phyloP scores from a whole-genome alignment of 2,329 filamentous ascomycete genomes.

The Calonectria fujianensis region DNA sequence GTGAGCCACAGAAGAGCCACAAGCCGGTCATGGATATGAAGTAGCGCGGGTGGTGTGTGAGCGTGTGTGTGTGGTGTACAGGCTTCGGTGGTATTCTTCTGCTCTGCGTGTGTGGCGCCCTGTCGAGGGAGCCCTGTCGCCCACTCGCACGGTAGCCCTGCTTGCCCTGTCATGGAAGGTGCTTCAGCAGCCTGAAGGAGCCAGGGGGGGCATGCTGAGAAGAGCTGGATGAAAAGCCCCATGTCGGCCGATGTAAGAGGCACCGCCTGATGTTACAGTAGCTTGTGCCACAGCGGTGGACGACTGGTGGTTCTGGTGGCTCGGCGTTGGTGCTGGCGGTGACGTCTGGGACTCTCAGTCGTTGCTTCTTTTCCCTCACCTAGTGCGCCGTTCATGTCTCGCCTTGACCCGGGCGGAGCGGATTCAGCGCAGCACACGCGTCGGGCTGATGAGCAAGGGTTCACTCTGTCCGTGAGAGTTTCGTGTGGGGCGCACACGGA shows the following conservation, averaged over 20 bases:
- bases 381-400: conserved; percentile 51
- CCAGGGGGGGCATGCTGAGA: conserved; percentile 40
- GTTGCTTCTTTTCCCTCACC: conserved; percentile 47
- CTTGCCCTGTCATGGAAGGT: conserved; percentile 57
- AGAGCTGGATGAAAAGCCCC: conserved; percentile 33
- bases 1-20: conserved; percentile 39
- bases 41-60: conserved; percentile 11
- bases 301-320: conserved; percentile 44
- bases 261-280: conserved; percentile 47
- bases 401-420: conserved; percentile 48
- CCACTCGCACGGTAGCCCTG: conserved; percentile 52
- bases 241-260: conserved; percentile 46
- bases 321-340: conserved; percentile 43
- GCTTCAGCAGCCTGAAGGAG: conserved; percentile 43
- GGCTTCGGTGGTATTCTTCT: conserved; percentile 27
- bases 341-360: conserved; percentile 41
- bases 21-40: conserved; percentile 29
- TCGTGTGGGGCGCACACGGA: conserved; percentile 43
- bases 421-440: conserved; percentile 45
- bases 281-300: conserved; percentile 49
- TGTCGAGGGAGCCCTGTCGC: conserved; percentile 54
- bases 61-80: conserved; percentile 11
- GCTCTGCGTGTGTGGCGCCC: conserved; percentile 31
- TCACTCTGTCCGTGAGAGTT: conserved; percentile 41
- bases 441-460: conserved; percentile 38